Evolutionary conservation across 176 grass and related monocot species (phyloP), one percentile per base, ranked within the genome.

Genomic region (Melocanna baccifera): DNA sequence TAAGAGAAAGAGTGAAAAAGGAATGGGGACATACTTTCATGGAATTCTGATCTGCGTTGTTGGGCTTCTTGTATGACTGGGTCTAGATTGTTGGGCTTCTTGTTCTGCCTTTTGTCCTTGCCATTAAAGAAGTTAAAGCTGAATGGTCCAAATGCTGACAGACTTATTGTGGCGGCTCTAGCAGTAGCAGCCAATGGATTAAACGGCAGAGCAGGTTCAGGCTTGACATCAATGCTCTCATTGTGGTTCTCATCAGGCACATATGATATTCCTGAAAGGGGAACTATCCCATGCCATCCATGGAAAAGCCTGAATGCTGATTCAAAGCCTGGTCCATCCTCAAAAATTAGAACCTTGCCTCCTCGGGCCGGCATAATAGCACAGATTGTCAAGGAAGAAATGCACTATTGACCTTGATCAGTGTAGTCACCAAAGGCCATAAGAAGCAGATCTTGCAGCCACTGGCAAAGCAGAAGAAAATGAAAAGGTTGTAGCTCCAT

Each of bases 221-320:
- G 76, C 40, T 73, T 78, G 69, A 58, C 65, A 75, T 80, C 62
- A 69, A 34, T 36, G 62, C 34, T 90, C 12, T 86, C 78, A 9
- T 52, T 66, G 5, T 6, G 37, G 29, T 89, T 81, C 71, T 95
- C 88, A 75, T 92, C 43, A 75, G 32, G 80, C 14, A 86, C 66
- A 84, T 86, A 95, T 78, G 85, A 88, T 69, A 84, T 86, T 84
- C 86, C 90, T 25, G 90, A 90, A 84, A 95, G 93, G 50, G 93
- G 93, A 40, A 94, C 85, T 73, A 94, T 87, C 62, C 93, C 93
- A 84, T 94, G 88, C 12, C 32, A 69, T 73, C 90, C 93, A 81
- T 94, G 93, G 75, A 94, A 94, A 73, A 92, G 71, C 77, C 71
- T 94, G 83, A 94, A 94, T 71, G 93, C 90, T 14, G 90, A 88